Evolutionary conservation across 495 filamentous ascomycete genomes (phyloP).

Genomic region (Tetracladium setigerum): DNA sequence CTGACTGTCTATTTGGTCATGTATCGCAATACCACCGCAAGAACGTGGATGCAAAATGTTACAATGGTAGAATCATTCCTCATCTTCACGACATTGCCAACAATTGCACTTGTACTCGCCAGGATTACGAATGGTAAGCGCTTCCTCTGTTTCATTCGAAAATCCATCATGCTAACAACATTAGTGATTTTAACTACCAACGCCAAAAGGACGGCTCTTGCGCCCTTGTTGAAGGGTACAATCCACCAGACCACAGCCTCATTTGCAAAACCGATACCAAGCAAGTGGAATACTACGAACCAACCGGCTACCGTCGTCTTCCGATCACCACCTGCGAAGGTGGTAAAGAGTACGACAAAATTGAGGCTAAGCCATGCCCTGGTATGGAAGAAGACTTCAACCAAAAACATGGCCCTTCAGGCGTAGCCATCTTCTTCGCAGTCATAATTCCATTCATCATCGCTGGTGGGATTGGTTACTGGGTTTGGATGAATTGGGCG

Average conservation of each 20-base stretch:
- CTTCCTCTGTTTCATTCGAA: not conserved
- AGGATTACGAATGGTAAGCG: slow-evolving; percentile 90
- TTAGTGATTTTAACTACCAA: slow-evolving; percentile 91
- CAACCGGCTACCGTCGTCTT: slow-evolving; percentile 85
- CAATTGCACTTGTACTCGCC: slow-evolving; percentile 74
- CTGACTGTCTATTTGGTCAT: slow-evolving; percentile 90
- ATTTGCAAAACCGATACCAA: slow-evolving; percentile 62
- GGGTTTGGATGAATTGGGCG: slow-evolving; percentile 76
- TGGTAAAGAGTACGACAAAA: slow-evolving; percentile 60
- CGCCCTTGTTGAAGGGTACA: slow-evolving; percentile 59
- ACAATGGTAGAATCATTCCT: slow-evolving; percentile 62
- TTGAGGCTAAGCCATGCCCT: slow-evolving; percentile 53
- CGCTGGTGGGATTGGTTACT: slow-evolving; percentile 72
- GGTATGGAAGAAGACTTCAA: slow-evolving; percentile 72
- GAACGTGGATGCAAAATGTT: slow-evolving; percentile 63
- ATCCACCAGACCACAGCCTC: slow-evolving; percentile 52
- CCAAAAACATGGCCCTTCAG: slow-evolving; percentile 60
- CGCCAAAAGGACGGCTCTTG: slow-evolving; percentile 68
- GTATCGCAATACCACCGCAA: slow-evolving; percentile 86
- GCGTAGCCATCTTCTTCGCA: slow-evolving; percentile 77
- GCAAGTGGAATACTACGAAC: slow-evolving; percentile 63
- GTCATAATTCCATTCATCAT: slow-evolving; percentile 63
- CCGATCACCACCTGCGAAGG: slow-evolving; percentile 78
- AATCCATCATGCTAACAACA: slow-evolving; percentile 11
- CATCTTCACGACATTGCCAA: slow-evolving; percentile 56